Conservation (phyloP, 202 grass and related monocot genomes). For the Panicum hallii region DNA sequence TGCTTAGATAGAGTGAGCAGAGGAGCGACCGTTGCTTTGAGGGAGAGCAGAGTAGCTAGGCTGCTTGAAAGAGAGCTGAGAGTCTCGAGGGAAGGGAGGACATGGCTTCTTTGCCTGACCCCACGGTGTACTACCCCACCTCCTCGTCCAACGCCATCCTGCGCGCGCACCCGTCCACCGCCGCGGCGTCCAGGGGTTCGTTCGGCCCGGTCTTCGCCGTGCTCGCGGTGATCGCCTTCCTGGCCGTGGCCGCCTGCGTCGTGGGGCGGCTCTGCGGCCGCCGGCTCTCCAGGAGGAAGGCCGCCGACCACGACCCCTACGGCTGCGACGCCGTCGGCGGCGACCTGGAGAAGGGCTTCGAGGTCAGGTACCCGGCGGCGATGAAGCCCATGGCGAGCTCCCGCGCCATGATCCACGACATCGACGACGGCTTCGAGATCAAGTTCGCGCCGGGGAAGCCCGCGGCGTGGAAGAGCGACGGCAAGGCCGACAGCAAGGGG, state of each 20-base stretch:
- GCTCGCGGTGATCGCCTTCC: conserved; percentile 78
- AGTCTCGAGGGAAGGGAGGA: neutral
- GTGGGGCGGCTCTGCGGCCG: conserved; percentile 72
- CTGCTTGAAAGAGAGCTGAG: neutral
- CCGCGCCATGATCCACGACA: conserved; percentile 66
- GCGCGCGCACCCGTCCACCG: conserved; percentile 50
- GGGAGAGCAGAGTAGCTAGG: neutral
- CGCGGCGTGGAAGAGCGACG: conserved; percentile 59
- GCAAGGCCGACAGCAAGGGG: conserved; percentile 40
- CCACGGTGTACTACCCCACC: conserved; percentile 68
- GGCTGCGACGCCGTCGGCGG: conserved; percentile 52
- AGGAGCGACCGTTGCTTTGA: neutral
- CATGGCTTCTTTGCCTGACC: conserved; percentile 74
- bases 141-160: conserved; percentile 59
- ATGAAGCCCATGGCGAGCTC: conserved; percentile 75
- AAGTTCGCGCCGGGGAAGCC: conserved; percentile 75
- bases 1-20: neutral
- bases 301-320: conserved; percentile 48
- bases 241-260: conserved; percentile 73
- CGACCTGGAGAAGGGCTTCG: conserved; percentile 75
- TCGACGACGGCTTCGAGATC: conserved; percentile 87
- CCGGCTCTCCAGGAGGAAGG: conserved; percentile 52
- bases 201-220: conserved; percentile 85
- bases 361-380: conserved; percentile 61
- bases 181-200: conserved; percentile 63